A percentile compares a stretch with the other conserved stretches of the same genome.
phyloP scores from a whole-genome alignment of 1,139 yeast genomes.

The Geotrichum reessii region DNA sequence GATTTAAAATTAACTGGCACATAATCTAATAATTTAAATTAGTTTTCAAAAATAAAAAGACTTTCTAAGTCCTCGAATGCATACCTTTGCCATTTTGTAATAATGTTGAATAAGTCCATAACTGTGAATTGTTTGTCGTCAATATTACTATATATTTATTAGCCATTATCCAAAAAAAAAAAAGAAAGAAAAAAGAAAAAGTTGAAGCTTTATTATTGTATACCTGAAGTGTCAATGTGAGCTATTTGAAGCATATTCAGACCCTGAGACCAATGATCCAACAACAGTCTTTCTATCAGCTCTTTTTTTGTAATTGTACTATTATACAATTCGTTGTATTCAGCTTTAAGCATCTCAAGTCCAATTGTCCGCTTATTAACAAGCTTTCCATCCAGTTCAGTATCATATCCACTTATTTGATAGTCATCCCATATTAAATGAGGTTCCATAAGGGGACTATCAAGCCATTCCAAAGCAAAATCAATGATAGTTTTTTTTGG shows the following conservation, averaged over 20 bases:
- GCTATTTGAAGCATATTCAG: constrained; percentile 64
- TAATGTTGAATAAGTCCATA: constrained; percentile 54
- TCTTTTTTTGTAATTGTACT: constrained; percentile 39
- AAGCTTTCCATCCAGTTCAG: background rate
- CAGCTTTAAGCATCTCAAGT: constrained; percentile 18
- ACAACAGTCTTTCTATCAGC: constrained; percentile 47
- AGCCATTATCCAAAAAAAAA: background rate
- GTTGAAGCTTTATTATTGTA: no score
- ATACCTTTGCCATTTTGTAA: constrained; percentile 11
- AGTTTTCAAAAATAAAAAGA: background rate
- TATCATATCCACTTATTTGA: constrained; percentile 2
- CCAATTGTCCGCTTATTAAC: constrained; percentile 2
- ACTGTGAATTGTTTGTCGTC: constrained; percentile 47
- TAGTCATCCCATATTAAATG: constrained; percentile 12
- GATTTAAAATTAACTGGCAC: constrained; percentile 36
- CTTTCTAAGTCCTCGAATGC: no score
- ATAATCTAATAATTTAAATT: constrained; percentile 32
- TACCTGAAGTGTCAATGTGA: constrained; percentile 58
- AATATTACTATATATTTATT: constrained; percentile 39
- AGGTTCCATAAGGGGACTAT: constrained; percentile 20
- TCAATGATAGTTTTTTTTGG: constrained; percentile 16
- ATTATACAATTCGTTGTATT: constrained; percentile 15
- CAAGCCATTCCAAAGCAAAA: constrained; percentile 22
- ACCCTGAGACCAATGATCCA: constrained; percentile 58
- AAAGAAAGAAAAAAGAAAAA: no score